A percentile compares a stretch with the other conserved stretches of the same genome.
Evolutionary conservation across 1,139 yeast genomes (phyloP).

Genomic region (Meyerozyma sp.): DNA sequence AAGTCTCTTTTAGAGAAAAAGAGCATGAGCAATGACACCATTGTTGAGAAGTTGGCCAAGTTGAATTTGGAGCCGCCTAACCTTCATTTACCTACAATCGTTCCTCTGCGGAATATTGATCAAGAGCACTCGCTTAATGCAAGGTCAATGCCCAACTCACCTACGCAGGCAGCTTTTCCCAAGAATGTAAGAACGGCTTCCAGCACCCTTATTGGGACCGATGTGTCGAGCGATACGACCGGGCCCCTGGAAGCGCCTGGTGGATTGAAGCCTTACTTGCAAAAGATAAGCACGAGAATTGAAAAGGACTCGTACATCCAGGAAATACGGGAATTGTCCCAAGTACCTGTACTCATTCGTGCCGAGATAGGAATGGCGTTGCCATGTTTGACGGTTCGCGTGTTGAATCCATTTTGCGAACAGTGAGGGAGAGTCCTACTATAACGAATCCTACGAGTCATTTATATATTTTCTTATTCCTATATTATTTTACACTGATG

Average conservation of each 20-base stretch:
- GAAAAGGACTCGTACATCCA: conserved; percentile 68
- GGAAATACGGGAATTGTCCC: conserved; percentile 71
- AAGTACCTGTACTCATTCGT: conserved; percentile 79
- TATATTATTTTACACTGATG: neutral
- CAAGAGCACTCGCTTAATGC: conserved; percentile 10
- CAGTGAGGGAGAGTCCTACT: neutral
- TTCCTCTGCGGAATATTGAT: conserved; percentile 2
- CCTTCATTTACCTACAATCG: conserved; percentile 33
- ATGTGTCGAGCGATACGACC: conserved; percentile 3
- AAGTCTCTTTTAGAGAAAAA: conserved; percentile 27
- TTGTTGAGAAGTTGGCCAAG: conserved; percentile 42
- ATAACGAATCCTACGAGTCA: conserved; percentile 1
- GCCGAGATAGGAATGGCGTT: conserved; percentile 94
- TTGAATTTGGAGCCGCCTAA: conserved; percentile 52
- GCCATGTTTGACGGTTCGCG: conserved; percentile 90
- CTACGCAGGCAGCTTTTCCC: conserved; percentile 20
- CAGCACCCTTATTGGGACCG: conserved; percentile 15
- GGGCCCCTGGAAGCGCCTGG: conserved; percentile 15
- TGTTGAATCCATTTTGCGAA: conserved; percentile 75
- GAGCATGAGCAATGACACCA: conserved; percentile 31
- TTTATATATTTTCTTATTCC: neutral
- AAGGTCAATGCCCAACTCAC: conserved; percentile 25
- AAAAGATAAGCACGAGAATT: conserved; percentile 48
- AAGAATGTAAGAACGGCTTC: conserved; percentile 21
- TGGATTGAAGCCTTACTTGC: conserved; percentile 53